A percentile compares a stretch with the other conserved stretches of the same genome.
Evolutionary conservation across 306 rosid genomes (phyloP).

Genomic region (Pyrus bretschneideri): DNA sequence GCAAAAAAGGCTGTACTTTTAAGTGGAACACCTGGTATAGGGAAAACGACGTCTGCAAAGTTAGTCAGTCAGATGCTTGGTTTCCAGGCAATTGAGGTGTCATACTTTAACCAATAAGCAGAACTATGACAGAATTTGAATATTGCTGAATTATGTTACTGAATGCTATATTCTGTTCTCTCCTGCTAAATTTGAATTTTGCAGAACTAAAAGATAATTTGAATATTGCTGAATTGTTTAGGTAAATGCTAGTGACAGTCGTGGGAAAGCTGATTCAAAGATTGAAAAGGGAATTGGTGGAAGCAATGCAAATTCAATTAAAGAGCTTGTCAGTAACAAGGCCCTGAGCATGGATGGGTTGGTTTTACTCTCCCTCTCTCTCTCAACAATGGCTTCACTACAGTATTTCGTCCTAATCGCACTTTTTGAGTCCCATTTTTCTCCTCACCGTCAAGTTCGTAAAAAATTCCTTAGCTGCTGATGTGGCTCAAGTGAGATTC

Average conservation of each 20-base stretch:
- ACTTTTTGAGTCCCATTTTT: no score
- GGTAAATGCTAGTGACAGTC: slow-evolving; percentile 98
- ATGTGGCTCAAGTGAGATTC: no score
- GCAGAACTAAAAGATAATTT: neutral
- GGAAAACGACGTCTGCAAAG: slow-evolving; percentile 96
- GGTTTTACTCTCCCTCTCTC: slow-evolving; percentile 14
- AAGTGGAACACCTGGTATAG: slow-evolving; percentile 97
- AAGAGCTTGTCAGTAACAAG: slow-evolving; percentile 76
- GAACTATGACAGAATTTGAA: neutral
- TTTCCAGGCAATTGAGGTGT: slow-evolving; percentile 80
- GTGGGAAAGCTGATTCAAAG: slow-evolving; percentile 92
- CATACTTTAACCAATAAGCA: slow-evolving; percentile 3
- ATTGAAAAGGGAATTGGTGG: slow-evolving; percentile 84
- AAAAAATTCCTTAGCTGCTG: no score
- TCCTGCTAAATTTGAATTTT: neutral
- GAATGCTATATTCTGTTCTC: neutral
- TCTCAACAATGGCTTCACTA: neutral
- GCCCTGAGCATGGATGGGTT: slow-evolving; percentile 58
- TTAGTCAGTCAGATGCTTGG: slow-evolving; percentile 87
- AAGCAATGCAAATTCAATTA: slow-evolving; percentile 80
- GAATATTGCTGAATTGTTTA: slow-evolving; percentile 20
- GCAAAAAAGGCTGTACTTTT: slow-evolving; percentile 73
- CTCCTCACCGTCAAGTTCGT: no score
- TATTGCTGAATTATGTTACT: neutral
- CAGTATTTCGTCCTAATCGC: neutral